phyloP scores from a whole-genome alignment of 1,284 basidiomycete genomes.

The Sutorius eximius region DNA sequence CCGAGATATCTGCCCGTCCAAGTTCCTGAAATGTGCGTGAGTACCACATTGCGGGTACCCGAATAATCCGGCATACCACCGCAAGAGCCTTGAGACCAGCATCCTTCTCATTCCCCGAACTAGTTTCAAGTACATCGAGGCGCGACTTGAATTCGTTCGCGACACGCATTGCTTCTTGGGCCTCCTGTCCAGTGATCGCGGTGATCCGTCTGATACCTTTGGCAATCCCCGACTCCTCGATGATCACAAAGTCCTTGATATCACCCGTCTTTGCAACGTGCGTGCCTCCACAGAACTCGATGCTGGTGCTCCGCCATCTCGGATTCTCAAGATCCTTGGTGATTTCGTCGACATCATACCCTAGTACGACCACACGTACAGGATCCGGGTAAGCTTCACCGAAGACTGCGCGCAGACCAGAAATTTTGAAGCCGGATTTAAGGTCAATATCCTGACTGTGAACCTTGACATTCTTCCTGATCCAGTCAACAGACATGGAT shows the following conservation, averaged over 20 bases:
- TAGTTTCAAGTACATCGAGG: constrained; percentile 64
- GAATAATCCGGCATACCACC: constrained; percentile 53
- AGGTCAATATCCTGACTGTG: constrained; percentile 87
- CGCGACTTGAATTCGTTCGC: constrained; percentile 67
- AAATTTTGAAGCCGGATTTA: constrained; percentile 82
- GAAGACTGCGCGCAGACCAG: constrained; percentile 94
- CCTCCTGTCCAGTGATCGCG: constrained; percentile 94
- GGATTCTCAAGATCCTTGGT: constrained; percentile 82
- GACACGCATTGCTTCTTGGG: constrained; percentile 73
- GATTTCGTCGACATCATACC: constrained; percentile 87
- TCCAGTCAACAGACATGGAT: constrained; percentile 83
- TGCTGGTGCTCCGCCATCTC: constrained; percentile 87
- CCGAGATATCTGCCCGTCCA: constrained; percentile 86
- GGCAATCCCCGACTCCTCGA: constrained; percentile 95
- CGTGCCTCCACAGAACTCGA: constrained; percentile 98
- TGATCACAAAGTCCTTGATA: constrained; percentile 94
- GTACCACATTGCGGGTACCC: not conserved
- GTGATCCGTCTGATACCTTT: constrained; percentile 96
- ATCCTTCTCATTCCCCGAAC: constrained; percentile 84
- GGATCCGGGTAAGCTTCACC: constrained; percentile 98
- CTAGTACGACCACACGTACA: constrained; percentile 91
- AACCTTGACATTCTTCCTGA: constrained; percentile 86
- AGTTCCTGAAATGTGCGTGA: constrained; percentile 63
- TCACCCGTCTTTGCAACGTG: constrained; percentile 95
- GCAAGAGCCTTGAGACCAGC: constrained; percentile 79